phyloP scores from a whole-genome alignment of 306 rosid genomes.

The Sechiopsis laciniata region DNA sequence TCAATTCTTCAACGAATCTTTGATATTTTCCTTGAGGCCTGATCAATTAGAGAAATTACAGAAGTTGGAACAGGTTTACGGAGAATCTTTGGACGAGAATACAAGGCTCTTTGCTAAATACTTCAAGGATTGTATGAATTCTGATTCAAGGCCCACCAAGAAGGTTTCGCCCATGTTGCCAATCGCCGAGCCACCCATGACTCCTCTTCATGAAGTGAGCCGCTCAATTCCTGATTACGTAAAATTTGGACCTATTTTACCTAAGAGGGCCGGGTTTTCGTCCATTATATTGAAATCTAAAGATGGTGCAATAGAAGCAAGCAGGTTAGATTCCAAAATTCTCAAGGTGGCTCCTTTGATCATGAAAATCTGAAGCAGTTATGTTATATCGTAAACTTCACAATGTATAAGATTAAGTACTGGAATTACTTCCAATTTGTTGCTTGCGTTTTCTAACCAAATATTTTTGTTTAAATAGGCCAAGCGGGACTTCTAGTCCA shows the following conservation, averaged over 20 bases:
- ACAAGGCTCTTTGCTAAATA: constrained; percentile 72
- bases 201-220: constrained; percentile 87
- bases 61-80: constrained; percentile 73
- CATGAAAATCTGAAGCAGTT: not conserved
- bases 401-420: not conserved
- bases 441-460: constrained; percentile 14
- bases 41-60: constrained; percentile 64
- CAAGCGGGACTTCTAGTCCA: constrained; percentile 32
- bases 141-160: constrained; percentile 52
- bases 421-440: not conserved
- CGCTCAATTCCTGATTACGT: constrained; percentile 74
- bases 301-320: constrained; percentile 42
- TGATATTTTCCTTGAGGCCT: constrained; percentile 61
- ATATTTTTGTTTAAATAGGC: constrained; percentile 40
- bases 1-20: constrained; percentile 68
- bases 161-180: constrained; percentile 77
- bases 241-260: constrained; percentile 91
- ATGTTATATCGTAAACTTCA: not conserved
- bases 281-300: constrained; percentile 36
- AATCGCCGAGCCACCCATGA: constrained; percentile 94
- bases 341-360: not conserved
- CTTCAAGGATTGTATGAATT: constrained; percentile 62
- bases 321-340: constrained; percentile 41
- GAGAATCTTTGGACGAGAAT: constrained; percentile 70
- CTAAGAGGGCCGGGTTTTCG: constrained; percentile 82